Evolutionary conservation across 192 early-diverging fungal genomes (phyloP).

Genomic region (Kappamyces sp.): DNA sequence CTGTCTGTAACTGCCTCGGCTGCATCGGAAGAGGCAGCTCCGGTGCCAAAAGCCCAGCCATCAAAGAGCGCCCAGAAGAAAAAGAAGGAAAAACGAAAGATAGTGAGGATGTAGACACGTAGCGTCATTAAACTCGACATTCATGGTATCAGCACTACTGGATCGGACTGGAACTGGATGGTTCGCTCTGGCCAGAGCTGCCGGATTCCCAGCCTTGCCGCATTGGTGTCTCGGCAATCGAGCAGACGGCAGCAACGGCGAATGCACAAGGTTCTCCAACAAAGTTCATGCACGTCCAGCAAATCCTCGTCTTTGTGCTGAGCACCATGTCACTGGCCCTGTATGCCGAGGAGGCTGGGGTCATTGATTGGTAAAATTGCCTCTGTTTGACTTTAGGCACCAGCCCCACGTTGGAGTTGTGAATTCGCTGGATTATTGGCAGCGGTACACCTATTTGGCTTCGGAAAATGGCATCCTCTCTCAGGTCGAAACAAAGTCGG

Average conservation of each 20-base stretch:
- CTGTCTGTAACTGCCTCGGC: background rate
- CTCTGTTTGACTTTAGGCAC: background rate
- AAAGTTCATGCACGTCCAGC: no score
- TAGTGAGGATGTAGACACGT: constrained; percentile 1
- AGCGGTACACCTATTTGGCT: background rate
- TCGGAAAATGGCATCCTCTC: no score
- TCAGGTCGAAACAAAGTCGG: no score
- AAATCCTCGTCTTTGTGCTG: background rate
- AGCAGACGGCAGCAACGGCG: no score
- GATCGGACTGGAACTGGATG: no score
- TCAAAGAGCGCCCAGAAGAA: background rate
- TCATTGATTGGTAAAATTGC: background rate
- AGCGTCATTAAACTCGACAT: background rate
- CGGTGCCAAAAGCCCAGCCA: background rate
- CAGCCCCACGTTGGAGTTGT: constrained; percentile 7
- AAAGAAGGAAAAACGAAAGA: constrained; percentile 4
- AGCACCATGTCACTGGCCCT: background rate
- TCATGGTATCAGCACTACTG: no score
- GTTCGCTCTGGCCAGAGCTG: no score
- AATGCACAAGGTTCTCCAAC: no score
- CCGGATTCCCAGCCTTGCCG: no score
- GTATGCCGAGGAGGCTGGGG: constrained; percentile 9
- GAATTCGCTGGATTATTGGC: background rate
- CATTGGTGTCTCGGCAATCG: no score
- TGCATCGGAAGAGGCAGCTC: background rate